Percentiles rank a stretch among this genome's conserved stretches.
These are phyloP conservation scores for Pleurotus citrinopileatus DNA, from an alignment of 768 basidiomycete genomes.

Conservation along the genomic window DNA sequence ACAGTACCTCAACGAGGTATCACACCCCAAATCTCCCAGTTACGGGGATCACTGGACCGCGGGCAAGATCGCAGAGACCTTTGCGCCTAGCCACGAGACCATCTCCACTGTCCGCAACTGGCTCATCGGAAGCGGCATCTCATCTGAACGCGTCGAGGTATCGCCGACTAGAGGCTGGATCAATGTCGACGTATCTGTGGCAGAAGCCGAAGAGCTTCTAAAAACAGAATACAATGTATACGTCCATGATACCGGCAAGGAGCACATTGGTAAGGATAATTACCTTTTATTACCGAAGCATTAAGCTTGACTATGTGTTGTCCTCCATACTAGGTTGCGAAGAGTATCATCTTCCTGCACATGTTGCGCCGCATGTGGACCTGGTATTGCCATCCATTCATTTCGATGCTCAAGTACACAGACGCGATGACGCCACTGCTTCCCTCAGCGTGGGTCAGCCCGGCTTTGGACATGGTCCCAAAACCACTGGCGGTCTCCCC, in stretches of 20 bases:
- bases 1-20: constrained; percentile 42
- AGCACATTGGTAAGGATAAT: constrained; percentile 33
- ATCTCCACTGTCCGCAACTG: constrained; percentile 40
- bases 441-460: constrained; percentile 20
- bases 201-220: constrained; percentile 39
- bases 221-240: constrained; percentile 43
- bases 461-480: constrained; percentile 22
- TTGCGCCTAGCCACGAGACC: constrained; percentile 41
- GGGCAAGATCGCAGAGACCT: constrained; percentile 38
- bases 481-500: constrained; percentile 19
- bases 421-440: constrained; percentile 15
- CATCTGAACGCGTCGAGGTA: constrained; percentile 32
- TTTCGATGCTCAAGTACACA: constrained; percentile 29
- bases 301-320: neutral
- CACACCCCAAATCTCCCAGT: constrained; percentile 46
- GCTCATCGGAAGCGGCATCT: constrained; percentile 40
- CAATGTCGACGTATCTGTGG: constrained; percentile 34
- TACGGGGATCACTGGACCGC: constrained; percentile 52
- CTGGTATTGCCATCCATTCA: constrained; percentile 35
- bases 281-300: neutral
- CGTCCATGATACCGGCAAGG: constrained; percentile 31
- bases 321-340: constrained; percentile 25
- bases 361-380: constrained; percentile 36
- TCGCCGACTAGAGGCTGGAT: constrained; percentile 38
- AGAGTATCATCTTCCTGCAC: constrained; percentile 30